These are phyloP conservation scores for Sistotremastrum suecicum DNA, from an alignment of 768 basidiomycete genomes.

Conservation along the genomic window DNA sequence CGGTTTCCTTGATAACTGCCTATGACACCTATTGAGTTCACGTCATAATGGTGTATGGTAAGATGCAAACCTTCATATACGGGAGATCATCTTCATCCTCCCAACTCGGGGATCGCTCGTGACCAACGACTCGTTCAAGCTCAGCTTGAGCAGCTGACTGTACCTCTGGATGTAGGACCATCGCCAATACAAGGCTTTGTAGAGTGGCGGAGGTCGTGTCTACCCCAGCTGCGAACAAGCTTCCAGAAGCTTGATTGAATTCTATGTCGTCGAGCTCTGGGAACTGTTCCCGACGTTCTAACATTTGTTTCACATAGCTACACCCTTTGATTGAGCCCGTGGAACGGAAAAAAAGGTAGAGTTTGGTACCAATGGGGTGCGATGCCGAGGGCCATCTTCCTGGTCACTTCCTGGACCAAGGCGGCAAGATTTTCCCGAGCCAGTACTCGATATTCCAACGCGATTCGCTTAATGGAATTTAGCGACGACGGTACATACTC, in stretches of 20 bases:
- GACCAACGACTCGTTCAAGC: constrained; percentile 13
- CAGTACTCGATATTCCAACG: constrained; percentile 3
- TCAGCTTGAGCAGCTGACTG: background rate
- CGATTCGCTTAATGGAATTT: constrained; percentile 5
- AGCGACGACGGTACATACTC: constrained; percentile 4
- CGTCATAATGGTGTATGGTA: background rate
- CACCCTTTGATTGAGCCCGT: background rate
- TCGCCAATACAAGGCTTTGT: constrained; percentile 5
- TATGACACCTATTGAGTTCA: background rate
- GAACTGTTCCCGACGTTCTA: constrained; percentile 4
- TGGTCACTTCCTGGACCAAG: constrained; percentile 6
- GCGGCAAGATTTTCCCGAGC: constrained; percentile 4
- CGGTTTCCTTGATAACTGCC: constrained; percentile 5
- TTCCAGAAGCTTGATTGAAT: constrained; percentile 5
- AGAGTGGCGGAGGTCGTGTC: constrained; percentile 8
- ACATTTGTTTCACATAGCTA: constrained; percentile 6
- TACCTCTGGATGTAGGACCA: constrained; percentile 8
- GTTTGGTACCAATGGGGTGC: constrained; percentile 4
- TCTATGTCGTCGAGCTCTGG: constrained; percentile 6
- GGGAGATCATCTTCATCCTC: constrained; percentile 11
- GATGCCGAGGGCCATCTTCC: constrained; percentile 6
- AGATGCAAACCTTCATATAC: background rate
- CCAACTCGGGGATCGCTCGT: constrained; percentile 13
- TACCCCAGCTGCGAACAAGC: constrained; percentile 6
- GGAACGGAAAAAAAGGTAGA: background rate